Evolutionary conservation across 2,329 filamentous ascomycete species (phyloP).

Genomic region (Aspergillus piperis): DNA sequence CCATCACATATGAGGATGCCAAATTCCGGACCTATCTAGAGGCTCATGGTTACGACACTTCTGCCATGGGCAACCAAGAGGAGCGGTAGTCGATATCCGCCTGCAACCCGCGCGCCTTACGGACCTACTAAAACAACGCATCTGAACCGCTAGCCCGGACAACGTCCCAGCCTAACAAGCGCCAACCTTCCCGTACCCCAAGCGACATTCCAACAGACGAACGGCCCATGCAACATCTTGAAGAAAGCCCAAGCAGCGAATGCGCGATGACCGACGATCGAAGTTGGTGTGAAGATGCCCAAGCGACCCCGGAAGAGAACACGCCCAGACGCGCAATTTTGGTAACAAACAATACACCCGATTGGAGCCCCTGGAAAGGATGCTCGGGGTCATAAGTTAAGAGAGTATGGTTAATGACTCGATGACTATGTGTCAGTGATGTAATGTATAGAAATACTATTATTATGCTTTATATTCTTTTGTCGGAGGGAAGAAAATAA

Average conservation of each 20-base stretch:
- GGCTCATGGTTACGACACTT: constrained; percentile 73
- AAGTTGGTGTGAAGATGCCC: background rate
- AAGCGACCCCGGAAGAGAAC: background rate
- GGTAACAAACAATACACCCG: background rate
- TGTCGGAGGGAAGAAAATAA: too few species aligned
- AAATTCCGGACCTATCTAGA: constrained; percentile 74
- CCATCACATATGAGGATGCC: constrained; percentile 74
- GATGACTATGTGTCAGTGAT: background rate
- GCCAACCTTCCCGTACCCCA: background rate
- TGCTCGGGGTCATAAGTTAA: background rate
- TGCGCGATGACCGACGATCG: background rate
- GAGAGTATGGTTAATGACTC: background rate
- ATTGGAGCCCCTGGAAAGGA: background rate
- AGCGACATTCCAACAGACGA: background rate
- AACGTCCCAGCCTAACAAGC: background rate
- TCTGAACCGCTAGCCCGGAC: background rate
- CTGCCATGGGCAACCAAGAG: constrained; percentile 49
- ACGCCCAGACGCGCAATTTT: constrained; percentile 7
- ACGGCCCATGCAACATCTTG: background rate
- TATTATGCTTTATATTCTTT: too few species aligned
- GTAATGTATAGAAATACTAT: background rate
- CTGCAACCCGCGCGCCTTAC: background rate
- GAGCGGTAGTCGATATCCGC: background rate
- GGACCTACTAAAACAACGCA: background rate
- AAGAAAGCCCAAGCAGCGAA: constrained; percentile 2